Evolutionary conservation across 768 basidiomycete species (phyloP).

Genomic region (Podaxis pistillaris): DNA sequence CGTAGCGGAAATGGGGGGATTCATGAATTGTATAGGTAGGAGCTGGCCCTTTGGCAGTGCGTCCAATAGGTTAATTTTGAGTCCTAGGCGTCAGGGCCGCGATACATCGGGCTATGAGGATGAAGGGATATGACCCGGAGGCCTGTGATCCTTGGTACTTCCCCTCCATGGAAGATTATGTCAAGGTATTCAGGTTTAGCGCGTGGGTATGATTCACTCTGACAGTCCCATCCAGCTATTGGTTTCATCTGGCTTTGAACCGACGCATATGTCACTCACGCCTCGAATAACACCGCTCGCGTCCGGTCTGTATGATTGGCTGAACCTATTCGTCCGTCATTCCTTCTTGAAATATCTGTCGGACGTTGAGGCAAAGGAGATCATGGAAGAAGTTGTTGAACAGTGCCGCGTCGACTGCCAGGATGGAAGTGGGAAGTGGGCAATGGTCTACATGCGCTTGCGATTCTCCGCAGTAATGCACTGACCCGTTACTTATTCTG

Average conservation of each 20-base stretch:
- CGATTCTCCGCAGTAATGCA: conserved; percentile 55
- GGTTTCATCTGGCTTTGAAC: conserved; percentile 52
- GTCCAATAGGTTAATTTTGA: neutral
- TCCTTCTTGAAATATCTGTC: conserved; percentile 55
- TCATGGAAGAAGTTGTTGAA: conserved; percentile 63
- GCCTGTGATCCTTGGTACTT: conserved; percentile 83
- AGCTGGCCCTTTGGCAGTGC: neutral
- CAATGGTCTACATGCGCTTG: conserved; percentile 71
- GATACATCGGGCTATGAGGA: conserved; percentile 50
- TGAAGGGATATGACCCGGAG: conserved; percentile 56
- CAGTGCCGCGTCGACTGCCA: conserved; percentile 53
- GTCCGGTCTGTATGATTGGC: conserved; percentile 62
- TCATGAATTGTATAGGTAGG: conserved; percentile 69
- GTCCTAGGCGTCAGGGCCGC: conserved; percentile 58
- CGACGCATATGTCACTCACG: conserved; percentile 50
- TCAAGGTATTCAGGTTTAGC: conserved; percentile 37
- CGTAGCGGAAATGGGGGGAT: conserved; percentile 77
- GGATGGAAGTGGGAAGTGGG: conserved; percentile 62
- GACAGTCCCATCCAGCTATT: conserved; percentile 43
- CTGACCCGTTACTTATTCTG: neutral
- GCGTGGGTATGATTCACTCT: neutral
- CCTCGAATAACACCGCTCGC: conserved; percentile 54
- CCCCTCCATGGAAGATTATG: conserved; percentile 69
- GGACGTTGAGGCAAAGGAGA: conserved; percentile 52
- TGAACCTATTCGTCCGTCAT: conserved; percentile 59